phyloP scores from a whole-genome alignment of 1,284 basidiomycete genomes.

The Fistulina hepatica region DNA sequence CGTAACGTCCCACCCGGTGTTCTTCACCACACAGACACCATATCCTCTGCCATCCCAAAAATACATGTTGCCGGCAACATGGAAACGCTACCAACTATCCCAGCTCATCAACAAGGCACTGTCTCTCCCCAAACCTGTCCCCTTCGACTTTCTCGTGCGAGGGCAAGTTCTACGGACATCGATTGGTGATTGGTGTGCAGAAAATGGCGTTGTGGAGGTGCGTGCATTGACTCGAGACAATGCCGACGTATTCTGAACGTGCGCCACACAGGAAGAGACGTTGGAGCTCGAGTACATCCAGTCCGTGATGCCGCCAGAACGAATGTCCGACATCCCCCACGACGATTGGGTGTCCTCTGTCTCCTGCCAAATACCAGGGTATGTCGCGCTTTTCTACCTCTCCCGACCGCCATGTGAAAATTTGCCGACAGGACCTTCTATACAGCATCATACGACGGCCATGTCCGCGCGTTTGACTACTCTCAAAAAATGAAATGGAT shows the following conservation, averaged over 20 bases:
- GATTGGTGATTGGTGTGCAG: conserved; percentile 70
- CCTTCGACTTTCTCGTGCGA: conserved; percentile 88
- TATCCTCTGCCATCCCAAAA: conserved; percentile 85
- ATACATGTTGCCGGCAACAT: conserved; percentile 87
- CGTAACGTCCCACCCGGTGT: conserved; percentile 40
- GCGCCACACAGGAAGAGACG: conserved; percentile 64
- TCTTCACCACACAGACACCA: conserved; percentile 70
- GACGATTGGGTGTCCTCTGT: conserved; percentile 93
- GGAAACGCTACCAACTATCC: conserved; percentile 94
- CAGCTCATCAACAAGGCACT: conserved; percentile 96
- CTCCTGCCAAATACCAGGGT: conserved; percentile 62
- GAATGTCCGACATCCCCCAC: conserved; percentile 70
- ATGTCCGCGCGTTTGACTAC: conserved; percentile 64
- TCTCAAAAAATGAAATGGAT: conserved; percentile 45
- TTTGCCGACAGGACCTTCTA: conserved; percentile 44
- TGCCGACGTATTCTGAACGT: conserved; percentile 11
- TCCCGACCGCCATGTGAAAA: conserved; percentile 1
- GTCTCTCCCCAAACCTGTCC: conserved; percentile 61
- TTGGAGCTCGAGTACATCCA: conserved; percentile 93
- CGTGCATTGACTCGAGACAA: conserved; percentile 11
- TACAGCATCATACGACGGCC: conserved; percentile 75
- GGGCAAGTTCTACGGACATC: conserved; percentile 72
- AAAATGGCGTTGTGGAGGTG: conserved; percentile 62
- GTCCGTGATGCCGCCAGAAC: conserved; percentile 82
- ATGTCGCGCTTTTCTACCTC: conserved; percentile 21